These are phyloP conservation scores for Fraxinus sp. DNA, from an alignment of 305 asterid genomes.

Conservation along the genomic window DNA sequence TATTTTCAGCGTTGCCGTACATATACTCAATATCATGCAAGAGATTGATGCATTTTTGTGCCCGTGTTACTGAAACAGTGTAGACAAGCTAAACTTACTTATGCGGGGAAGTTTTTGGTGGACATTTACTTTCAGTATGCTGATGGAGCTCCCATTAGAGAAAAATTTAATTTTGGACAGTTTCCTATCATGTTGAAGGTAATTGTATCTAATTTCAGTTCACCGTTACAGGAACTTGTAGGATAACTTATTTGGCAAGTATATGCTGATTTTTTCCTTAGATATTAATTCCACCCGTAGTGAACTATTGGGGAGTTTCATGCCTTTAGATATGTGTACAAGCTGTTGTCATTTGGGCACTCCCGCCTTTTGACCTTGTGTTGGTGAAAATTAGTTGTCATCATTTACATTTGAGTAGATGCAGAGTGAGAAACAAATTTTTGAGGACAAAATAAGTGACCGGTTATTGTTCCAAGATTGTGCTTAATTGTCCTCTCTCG, in stretches of 20 bases:
- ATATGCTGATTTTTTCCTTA: neutral
- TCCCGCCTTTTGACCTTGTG: neutral
- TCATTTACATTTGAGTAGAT: neutral
- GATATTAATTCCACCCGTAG: neutral
- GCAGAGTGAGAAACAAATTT: neutral
- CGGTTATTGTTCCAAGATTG: neutral
- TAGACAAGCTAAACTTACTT: no score
- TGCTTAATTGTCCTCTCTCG: neutral
- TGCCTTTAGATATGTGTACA: neutral
- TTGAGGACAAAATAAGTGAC: neutral
- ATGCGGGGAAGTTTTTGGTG: no score
- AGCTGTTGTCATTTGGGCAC: neutral
- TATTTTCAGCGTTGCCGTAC: no score
- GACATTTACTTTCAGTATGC: conserved; percentile 56
- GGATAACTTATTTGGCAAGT: neutral
- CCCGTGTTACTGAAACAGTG: no score
- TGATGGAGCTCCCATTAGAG: conserved; percentile 56
- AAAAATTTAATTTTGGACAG: conserved; percentile 59
- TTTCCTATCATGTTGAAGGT: conserved; percentile 94
- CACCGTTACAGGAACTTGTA: neutral
- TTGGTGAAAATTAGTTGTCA: neutral
- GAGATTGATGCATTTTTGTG: no score
- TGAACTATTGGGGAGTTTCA: neutral
- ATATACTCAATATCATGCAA: no score
- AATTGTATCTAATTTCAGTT: neutral